These are phyloP conservation scores for Novymonas esmeraldas DNA, from an alignment of 208 protist genomes.

Conservation along the genomic window DNA sequence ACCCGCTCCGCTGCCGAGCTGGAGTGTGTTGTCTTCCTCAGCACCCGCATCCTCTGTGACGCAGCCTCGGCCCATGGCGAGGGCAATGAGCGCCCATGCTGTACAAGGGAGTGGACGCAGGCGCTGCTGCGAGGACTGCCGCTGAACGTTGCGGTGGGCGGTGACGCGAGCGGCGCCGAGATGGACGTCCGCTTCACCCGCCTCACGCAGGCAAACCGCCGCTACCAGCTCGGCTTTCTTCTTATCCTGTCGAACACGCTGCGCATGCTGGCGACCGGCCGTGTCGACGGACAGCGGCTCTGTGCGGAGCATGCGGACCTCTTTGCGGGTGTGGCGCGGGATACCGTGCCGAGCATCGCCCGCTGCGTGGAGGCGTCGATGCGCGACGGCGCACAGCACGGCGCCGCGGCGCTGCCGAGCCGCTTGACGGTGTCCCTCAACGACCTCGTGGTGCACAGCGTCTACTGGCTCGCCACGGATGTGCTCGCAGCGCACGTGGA, in stretches of 20 bases:
- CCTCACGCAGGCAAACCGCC: conserved; percentile 34
- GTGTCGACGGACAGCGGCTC: conserved; percentile 44
- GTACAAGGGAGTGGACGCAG: conserved; percentile 62
- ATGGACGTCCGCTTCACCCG: conserved; percentile 19
- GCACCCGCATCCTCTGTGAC: conserved; percentile 63
- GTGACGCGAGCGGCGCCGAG: background rate
- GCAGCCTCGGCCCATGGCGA: conserved; percentile 60
- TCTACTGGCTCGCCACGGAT: conserved; percentile 59
- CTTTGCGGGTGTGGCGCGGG: conserved; percentile 27
- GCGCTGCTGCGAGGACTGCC: conserved; percentile 42
- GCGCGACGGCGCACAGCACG: conserved; percentile 6
- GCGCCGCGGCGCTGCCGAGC: conserved; percentile 28
- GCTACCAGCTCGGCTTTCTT: conserved; percentile 71
- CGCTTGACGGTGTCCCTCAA: conserved; percentile 67
- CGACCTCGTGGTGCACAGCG: conserved; percentile 60
- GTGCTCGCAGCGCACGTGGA: conserved; percentile 42
- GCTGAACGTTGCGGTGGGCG: background rate
- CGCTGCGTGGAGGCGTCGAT: conserved; percentile 39
- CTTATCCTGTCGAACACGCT: conserved; percentile 57
- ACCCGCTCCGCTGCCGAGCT: conserved; percentile 24
- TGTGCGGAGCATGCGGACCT: conserved; percentile 51
- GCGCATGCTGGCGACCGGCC: conserved; percentile 37
- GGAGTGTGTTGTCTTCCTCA: conserved; percentile 53
- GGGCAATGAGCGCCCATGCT: conserved; percentile 84
- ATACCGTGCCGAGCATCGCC: conserved; percentile 49